These are phyloP conservation scores for Meripilus lineatus DNA, from an alignment of 1,284 basidiomycete species.

Conservation along the genomic window DNA sequence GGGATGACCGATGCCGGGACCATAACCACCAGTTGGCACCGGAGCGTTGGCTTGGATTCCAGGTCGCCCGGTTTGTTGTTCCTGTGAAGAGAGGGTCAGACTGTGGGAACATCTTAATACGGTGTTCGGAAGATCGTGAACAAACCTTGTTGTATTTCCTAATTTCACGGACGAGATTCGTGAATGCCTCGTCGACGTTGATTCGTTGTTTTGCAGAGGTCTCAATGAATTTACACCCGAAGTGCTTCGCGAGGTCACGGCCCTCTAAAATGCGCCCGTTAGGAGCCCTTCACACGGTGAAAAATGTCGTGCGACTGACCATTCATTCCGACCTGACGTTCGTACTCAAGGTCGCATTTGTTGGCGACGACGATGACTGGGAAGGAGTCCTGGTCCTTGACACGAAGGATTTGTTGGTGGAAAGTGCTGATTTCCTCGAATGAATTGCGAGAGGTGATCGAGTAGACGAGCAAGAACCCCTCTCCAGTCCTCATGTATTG, in stretches of 20 bases:
- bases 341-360: conserved; percentile 98
- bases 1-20: too few relatives aligned
- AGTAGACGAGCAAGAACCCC: conserved; percentile 98
- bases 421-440: conserved; percentile 98
- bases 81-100: not conserved
- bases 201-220: conserved; percentile 98
- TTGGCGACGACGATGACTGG: conserved; percentile 98
- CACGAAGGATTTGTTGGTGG: conserved; percentile 95
- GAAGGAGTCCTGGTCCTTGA: conserved; percentile 98
- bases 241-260: conserved; percentile 93
- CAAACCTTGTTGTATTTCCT: conserved; percentile 89
- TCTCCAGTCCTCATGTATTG: conserved; percentile 98
- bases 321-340: conserved; percentile 95
- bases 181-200: conserved; percentile 99
- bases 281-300: not conserved
- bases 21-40: not conserved
- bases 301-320: conserved; percentile 40
- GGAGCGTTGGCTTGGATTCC: not conserved
- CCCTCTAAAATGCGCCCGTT: conserved; percentile 65
- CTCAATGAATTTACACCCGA: conserved; percentile 96
- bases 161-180: conserved; percentile 94
- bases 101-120: not conserved
- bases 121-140: conserved; percentile 9
- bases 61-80: not conserved
- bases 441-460: conserved; percentile 96